phyloP scores from a whole-genome alignment of 352 stramenopile species.

The Phytopythium aichiense region DNA sequence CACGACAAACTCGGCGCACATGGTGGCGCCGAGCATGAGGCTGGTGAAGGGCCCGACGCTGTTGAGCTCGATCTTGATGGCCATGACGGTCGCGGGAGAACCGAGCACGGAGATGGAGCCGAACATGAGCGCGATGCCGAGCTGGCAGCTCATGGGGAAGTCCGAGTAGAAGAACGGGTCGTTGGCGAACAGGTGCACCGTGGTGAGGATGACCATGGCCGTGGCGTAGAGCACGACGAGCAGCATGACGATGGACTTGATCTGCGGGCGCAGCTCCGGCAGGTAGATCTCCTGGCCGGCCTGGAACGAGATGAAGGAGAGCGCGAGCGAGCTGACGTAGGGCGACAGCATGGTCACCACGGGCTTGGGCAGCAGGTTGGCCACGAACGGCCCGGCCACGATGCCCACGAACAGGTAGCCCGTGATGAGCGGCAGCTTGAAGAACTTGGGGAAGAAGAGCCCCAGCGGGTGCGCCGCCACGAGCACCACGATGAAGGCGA shows the following conservation, averaged over 20 bases:
- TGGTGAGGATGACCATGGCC: slow-evolving; percentile 51
- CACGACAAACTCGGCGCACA: slow-evolving; percentile 70
- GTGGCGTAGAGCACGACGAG: slow-evolving; percentile 43
- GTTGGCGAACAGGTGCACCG: slow-evolving; percentile 31
- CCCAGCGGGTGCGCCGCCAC: slow-evolving; percentile 51
- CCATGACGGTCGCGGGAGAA: slow-evolving; percentile 67
- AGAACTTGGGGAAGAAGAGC: slow-evolving; percentile 49
- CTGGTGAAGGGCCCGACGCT: slow-evolving; percentile 71
- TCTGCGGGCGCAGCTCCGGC: slow-evolving; percentile 52
- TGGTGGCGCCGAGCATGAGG: slow-evolving; percentile 66
- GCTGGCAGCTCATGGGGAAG: slow-evolving; percentile 42
- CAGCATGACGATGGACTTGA: slow-evolving; percentile 56
- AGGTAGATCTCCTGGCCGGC: slow-evolving; percentile 70
- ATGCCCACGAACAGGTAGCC: slow-evolving; percentile 61
- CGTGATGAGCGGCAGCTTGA: slow-evolving; percentile 59
- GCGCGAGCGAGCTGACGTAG: slow-evolving; percentile 54
- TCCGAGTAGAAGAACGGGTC: slow-evolving; percentile 59
- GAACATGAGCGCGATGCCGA: slow-evolving; percentile 71
- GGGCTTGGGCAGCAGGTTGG: slow-evolving; percentile 35
- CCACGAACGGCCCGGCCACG: slow-evolving; percentile 47
- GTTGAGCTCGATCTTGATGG: slow-evolving; percentile 77
- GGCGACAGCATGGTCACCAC: slow-evolving; percentile 39
- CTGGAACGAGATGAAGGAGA: slow-evolving; percentile 78
- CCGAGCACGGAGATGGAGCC: slow-evolving; percentile 65
- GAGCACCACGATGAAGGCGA: slow-evolving; percentile 56